A percentile compares a stretch with the other conserved stretches of the same genome.
Conservation (phyloP, 2,329 filamentous ascomycete species). For the Paecilomyces variotii region DNA sequence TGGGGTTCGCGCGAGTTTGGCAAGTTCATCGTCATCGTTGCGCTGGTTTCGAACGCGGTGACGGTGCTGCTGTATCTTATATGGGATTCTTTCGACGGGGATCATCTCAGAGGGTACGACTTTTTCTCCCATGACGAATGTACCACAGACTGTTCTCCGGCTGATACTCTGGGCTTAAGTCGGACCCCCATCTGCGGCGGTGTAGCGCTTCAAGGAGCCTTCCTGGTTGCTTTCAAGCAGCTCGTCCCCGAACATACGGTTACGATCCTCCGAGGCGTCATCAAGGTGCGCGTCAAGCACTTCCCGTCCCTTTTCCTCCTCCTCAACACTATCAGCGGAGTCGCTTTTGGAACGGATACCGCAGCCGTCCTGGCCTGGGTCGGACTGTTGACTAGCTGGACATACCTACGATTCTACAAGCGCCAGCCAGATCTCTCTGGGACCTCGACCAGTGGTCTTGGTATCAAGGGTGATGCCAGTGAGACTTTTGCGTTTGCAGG, state of each 20-base stretch:
- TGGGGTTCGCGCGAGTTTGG: constrained; percentile 90
- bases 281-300: constrained; percentile 81
- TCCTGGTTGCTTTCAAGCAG: constrained; percentile 95
- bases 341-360: constrained; percentile 61
- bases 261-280: constrained; percentile 76
- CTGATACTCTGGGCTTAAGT: constrained; percentile 40
- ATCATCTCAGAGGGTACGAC: constrained; percentile 30
- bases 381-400: constrained; percentile 84
- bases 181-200: constrained; percentile 79
- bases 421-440: constrained; percentile 47
- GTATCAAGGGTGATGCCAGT: constrained; percentile 79
- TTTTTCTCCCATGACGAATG: constrained; percentile 12
- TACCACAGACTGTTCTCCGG: constrained; percentile 9
- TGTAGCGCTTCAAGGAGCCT: constrained; percentile 80
- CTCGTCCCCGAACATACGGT: constrained; percentile 96
- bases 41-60: constrained; percentile 71
- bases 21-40: constrained; percentile 74
- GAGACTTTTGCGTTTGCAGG: constrained; percentile 95
- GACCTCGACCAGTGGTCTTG: constrained; percentile 44
- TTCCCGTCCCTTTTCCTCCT: constrained; percentile 69
- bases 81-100: constrained; percentile 58
- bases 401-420: constrained; percentile 94
- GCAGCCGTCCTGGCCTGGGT: constrained; percentile 71
- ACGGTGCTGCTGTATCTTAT: constrained; percentile 65
- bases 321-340: constrained; percentile 59